A percentile compares a stretch with the other conserved stretches of the same genome.
Evolutionary conservation across 768 basidiomycete species (phyloP).

Genomic region (Tylopilus felleus): DNA sequence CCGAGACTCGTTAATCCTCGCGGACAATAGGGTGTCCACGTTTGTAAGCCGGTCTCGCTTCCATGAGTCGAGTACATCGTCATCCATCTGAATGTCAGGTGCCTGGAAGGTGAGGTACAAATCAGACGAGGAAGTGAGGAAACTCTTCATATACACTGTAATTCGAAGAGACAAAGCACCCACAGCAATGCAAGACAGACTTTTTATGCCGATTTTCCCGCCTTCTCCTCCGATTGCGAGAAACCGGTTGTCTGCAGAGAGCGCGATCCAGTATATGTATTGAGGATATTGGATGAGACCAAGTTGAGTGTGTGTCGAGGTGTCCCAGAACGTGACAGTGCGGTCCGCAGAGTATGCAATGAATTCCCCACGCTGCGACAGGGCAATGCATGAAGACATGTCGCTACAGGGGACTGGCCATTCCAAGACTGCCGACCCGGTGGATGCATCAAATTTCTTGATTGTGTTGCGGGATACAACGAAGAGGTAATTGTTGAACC

Average conservation of each 20-base stretch:
- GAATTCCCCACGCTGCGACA: background rate
- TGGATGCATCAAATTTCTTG: background rate
- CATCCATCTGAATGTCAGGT: background rate
- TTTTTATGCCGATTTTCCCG: background rate
- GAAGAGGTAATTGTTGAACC: background rate
- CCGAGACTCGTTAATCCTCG: background rate
- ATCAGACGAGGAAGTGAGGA: background rate
- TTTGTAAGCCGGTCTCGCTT: background rate
- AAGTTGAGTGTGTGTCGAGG: background rate
- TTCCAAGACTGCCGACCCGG: background rate
- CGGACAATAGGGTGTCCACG: background rate
- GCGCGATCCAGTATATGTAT: background rate
- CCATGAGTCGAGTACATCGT: background rate
- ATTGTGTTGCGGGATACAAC: background rate
- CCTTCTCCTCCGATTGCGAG: background rate
- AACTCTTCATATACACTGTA: too few species aligned
- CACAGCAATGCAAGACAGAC: background rate
- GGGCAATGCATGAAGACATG: background rate
- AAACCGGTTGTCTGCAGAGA: background rate
- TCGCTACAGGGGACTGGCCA: background rate
- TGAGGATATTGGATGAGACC: background rate
- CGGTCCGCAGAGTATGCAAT: background rate
- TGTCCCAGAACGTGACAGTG: background rate
- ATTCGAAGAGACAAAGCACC: background rate
- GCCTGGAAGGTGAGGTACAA: background rate